Conservation (phyloP, 2,329 filamentous ascomycete species). For the Epichloe typhina region DNA sequence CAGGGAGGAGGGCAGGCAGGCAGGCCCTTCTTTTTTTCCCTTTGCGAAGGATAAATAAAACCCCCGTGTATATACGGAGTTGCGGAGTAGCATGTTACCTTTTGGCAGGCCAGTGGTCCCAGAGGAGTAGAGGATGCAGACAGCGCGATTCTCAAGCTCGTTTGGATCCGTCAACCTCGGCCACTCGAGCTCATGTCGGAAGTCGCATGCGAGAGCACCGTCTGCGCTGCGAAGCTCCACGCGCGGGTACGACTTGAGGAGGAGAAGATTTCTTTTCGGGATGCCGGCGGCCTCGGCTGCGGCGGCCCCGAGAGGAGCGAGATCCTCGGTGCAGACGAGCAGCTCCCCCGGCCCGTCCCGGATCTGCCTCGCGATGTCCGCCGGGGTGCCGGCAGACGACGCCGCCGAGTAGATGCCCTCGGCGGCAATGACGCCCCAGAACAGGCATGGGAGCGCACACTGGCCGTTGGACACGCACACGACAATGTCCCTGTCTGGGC, state of each 20-base stretch:
- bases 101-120: slow-evolving; percentile 37
- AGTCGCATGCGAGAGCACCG: slow-evolving; percentile 13
- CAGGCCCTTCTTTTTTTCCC: too few species aligned
- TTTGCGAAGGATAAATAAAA: too few species aligned
- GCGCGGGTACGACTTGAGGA: slow-evolving; percentile 29
- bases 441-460: slow-evolving; percentile 37
- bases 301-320: slow-evolving; percentile 30
- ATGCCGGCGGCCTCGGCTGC: slow-evolving; percentile 35
- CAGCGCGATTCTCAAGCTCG: slow-evolving; percentile 26
- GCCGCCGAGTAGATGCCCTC: slow-evolving; percentile 46
- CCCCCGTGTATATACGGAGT: neutral
- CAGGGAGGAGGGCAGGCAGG: too few species aligned
- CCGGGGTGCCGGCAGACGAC: slow-evolving; percentile 32
- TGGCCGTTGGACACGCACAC: slow-evolving; percentile 44
- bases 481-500: slow-evolving; percentile 38
- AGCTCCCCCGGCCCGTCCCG: slow-evolving; percentile 23
- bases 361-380: slow-evolving; percentile 36
- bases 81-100: slow-evolving; percentile 11
- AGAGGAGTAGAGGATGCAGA: slow-evolving; percentile 34
- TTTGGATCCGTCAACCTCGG: slow-evolving; percentile 34
- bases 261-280: slow-evolving; percentile 31
- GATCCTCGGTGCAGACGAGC: slow-evolving; percentile 33
- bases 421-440: slow-evolving; percentile 44
- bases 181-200: slow-evolving; percentile 34
- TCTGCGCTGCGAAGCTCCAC: slow-evolving; percentile 16